Conservation (phyloP, 345 rosid species). For the Populus euphratica region DNA sequence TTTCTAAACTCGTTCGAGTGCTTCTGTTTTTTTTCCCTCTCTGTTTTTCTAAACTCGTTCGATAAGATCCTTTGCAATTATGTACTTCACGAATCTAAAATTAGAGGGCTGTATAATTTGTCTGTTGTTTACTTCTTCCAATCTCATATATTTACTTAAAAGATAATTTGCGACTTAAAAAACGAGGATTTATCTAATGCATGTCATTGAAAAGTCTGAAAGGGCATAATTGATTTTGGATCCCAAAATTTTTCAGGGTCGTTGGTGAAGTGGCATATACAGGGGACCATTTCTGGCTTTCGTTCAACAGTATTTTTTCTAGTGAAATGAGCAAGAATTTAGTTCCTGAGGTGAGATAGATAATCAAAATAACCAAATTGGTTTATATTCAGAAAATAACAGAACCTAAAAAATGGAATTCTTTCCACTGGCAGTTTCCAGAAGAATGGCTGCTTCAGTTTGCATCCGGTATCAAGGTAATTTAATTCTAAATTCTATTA, state of each 20-base stretch:
- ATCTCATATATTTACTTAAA: neutral
- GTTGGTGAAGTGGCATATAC: constrained; percentile 48
- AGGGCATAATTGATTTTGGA: neutral
- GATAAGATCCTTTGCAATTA: neutral
- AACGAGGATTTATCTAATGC: neutral
- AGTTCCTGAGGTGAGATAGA: constrained; percentile 31
- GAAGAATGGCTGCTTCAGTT: constrained; percentile 66
- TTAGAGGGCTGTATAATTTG: neutral
- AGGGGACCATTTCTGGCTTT: constrained; percentile 47
- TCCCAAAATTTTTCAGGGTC: constrained; percentile 31
- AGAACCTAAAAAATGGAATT: constrained; percentile 6
- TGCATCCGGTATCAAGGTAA: constrained; percentile 62
- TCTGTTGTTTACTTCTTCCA: neutral
- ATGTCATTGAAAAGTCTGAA: neutral
- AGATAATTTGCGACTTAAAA: neutral
- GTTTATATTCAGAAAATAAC: neutral
- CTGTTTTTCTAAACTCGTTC: neutral
- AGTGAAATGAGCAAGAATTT: constrained; percentile 20
- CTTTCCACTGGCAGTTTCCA: constrained; percentile 43
- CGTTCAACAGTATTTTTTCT: constrained; percentile 28
- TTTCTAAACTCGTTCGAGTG: neutral
- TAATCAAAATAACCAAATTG: neutral
- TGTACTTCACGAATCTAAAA: neutral
- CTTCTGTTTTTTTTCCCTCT: neutral
- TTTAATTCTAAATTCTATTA: neutral